phyloP scores from a whole-genome alignment of 2,329 filamentous ascomycete species.

The Myriosclerotinia curreyana region DNA sequence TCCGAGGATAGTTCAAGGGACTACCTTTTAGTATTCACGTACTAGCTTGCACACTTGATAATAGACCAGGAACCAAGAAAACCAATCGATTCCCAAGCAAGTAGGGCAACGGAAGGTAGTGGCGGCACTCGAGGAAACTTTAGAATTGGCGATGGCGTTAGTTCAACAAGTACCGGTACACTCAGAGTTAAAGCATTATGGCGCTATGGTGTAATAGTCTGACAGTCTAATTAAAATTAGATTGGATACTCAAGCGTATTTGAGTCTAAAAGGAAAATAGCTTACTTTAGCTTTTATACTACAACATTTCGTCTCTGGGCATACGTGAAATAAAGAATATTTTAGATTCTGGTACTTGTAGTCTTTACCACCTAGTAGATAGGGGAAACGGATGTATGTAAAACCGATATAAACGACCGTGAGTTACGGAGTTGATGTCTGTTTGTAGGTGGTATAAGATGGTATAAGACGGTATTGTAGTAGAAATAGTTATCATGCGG shows the following conservation, averaged over 20 bases:
- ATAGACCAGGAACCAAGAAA: background rate
- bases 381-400: background rate
- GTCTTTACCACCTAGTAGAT: background rate
- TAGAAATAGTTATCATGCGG: constrained; percentile 18
- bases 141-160: background rate
- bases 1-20: background rate
- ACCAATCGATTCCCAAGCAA: background rate
- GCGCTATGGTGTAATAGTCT: background rate
- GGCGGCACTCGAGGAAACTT: background rate
- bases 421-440: background rate
- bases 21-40: background rate
- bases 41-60: background rate
- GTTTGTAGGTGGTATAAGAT: background rate
- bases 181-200: background rate
- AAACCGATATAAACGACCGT: background rate
- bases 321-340: background rate
- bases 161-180: background rate
- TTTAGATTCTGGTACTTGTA: background rate
- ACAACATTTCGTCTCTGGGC: background rate
- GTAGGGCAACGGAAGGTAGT: background rate
- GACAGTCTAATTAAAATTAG: background rate
- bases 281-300: background rate
- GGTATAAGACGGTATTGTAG: background rate
- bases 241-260: background rate
- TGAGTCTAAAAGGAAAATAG: no score